These are phyloP conservation scores for Rugosomyces carneus DNA, from an alignment of 1,284 basidiomycete genomes.

Conservation along the genomic window DNA sequence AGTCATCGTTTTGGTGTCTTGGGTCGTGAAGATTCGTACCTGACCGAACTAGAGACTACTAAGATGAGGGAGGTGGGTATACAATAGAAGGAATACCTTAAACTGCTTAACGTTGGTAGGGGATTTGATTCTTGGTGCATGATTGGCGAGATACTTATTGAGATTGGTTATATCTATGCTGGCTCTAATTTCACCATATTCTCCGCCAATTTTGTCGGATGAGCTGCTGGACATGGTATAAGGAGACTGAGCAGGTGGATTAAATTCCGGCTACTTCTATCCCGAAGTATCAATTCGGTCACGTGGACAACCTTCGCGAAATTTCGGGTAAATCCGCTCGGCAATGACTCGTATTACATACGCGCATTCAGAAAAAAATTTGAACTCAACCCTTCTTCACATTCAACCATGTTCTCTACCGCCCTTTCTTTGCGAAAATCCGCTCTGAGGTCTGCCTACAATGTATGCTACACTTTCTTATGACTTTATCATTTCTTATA, in stretches of 20 bases:
- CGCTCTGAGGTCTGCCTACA: slow-evolving; percentile 49
- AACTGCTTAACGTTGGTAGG: slow-evolving; percentile 89
- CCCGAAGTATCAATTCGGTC: not conserved
- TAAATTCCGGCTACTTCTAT: not conserved
- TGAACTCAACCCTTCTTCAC: slow-evolving; percentile 25
- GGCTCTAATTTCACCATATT: slow-evolving; percentile 70
- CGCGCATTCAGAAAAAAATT: slow-evolving; percentile 34
- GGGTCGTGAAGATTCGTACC: slow-evolving; percentile 33
- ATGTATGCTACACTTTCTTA: slow-evolving; percentile 36
- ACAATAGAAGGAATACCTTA: slow-evolving; percentile 45
- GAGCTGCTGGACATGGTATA: slow-evolving; percentile 28
- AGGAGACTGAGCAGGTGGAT: not conserved
- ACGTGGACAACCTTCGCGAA: slow-evolving; percentile 26
- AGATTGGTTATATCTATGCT: slow-evolving; percentile 62
- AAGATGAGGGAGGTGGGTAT: slow-evolving; percentile 1
- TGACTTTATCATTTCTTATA: slow-evolving; percentile 7
- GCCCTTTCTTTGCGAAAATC: slow-evolving; percentile 55
- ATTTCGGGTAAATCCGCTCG: slow-evolving; percentile 30
- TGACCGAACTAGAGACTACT: slow-evolving; percentile 62
- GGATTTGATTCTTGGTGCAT: slow-evolving; percentile 52
- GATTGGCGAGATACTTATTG: slow-evolving; percentile 59
- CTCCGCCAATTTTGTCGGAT: slow-evolving; percentile 56
- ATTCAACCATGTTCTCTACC: slow-evolving; percentile 51
- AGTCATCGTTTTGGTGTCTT: slow-evolving; percentile 10
- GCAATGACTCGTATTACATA: slow-evolving; percentile 31